A percentile compares a stretch with the other conserved stretches of the same genome.
Conservation (phyloP, 495 filamentous ascomycete genomes). For the Aspergillus olivimuriae region DNA sequence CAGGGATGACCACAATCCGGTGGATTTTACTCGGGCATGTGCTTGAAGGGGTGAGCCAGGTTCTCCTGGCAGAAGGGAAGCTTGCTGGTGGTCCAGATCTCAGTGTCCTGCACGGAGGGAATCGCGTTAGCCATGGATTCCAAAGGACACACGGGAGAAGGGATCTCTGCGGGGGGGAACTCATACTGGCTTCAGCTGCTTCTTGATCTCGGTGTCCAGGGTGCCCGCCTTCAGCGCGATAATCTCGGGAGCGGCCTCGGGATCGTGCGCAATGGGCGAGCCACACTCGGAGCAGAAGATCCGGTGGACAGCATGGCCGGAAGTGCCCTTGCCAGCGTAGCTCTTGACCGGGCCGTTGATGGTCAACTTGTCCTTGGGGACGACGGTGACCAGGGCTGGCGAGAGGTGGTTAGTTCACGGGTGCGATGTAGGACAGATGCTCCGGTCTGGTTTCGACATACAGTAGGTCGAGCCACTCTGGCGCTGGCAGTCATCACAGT, state of each 20-base stretch:
- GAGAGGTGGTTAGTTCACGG: no score
- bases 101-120: constrained; percentile 44
- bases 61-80: constrained; percentile 63
- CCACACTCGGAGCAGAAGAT: constrained; percentile 66
- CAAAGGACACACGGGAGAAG: neutral
- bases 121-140: neutral
- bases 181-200: constrained; percentile 57
- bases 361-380: constrained; percentile 55
- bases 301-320: constrained; percentile 55
- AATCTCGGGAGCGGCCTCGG: constrained; percentile 59
- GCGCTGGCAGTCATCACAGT: constrained; percentile 69
- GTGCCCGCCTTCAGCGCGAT: constrained; percentile 64
- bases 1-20: constrained; percentile 1
- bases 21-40: constrained; percentile 50
- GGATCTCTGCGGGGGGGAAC: neutral
- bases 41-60: constrained; percentile 51
- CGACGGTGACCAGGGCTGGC: constrained; percentile 60
- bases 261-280: constrained; percentile 63
- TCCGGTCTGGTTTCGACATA: constrained; percentile 29
- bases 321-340: constrained; percentile 48
- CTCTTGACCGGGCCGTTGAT: constrained; percentile 59
- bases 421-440: no score
- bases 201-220: constrained; percentile 57
- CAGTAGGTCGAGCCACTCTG: constrained; percentile 65
- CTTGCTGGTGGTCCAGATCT: constrained; percentile 65